Base-by-base conservation (phyloP, 164 flowering plant species). In the Vitis amurensis region DNA sequence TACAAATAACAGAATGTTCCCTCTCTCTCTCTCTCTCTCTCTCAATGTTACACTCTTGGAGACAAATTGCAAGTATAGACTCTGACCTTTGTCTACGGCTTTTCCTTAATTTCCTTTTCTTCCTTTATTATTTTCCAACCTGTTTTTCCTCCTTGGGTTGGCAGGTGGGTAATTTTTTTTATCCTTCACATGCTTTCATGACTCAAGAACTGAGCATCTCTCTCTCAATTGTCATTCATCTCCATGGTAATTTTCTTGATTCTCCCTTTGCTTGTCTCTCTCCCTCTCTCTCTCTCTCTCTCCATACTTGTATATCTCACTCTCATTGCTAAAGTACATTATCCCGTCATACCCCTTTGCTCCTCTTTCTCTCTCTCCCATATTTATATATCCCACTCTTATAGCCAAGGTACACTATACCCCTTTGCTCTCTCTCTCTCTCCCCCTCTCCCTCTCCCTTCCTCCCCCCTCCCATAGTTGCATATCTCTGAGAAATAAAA, bases 101-200 rank as follows among this genome's bases (percentile, higher is more conserved):
- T 57, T 49, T 27, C 9, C 15, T 50, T n/a, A 47, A 15, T n/a
- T 3, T 30, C 12, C 15, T 62, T 16, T 48, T 48, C 9, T 37
- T n/a, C 12, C 2, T 29, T 71, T 30, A 16, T 29, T 60, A 7
- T 29, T 19, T 48, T 19, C 11, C 9, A 13, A 17, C 56, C 63
- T 49, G 12, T 1, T 50, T 50, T 59, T 14, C 12, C 68, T 47
- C 49, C 49, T 61, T 14, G 12, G 7, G 4, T 50, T 55, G 62
- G 44, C 58, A 47, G 68, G 53, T 37, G 59, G 71, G 67, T 73
- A 73, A 62, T 73, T 73, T 68, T 50, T 67, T 68, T 67, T 67
- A 61, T 61, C 52, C 17, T 44, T 9, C 66, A 52, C 51, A 48
- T 44, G 9, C 11, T 57, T n/a, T 57, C 29, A 16, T 57, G 16